Evolutionary conservation across 1,139 yeast genomes (phyloP).

Genomic region (Yamadazyma conglobata): DNA sequence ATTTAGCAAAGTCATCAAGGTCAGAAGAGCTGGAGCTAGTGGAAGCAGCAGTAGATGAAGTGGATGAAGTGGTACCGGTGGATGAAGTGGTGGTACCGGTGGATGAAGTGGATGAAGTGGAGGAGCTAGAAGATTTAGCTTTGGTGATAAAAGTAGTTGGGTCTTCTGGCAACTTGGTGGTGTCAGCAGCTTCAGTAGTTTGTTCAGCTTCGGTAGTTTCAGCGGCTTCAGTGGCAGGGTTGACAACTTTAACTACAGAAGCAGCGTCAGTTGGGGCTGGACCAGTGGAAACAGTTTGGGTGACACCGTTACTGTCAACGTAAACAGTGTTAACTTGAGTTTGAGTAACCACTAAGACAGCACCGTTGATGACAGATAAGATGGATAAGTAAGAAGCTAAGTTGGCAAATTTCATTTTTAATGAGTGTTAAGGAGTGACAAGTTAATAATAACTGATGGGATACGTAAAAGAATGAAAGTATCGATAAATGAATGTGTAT

Average conservation of each 20-base stretch:
- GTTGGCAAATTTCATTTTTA: constrained; percentile 17
- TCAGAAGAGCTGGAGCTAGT: constrained; percentile 14
- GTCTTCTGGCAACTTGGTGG: constrained; percentile 1
- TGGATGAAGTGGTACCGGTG: constrained; percentile 6
- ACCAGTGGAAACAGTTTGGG: constrained; percentile 4
- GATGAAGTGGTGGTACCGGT: constrained; percentile 11
- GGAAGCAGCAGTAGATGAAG: constrained; percentile 7
- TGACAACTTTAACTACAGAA: constrained; percentile 5
- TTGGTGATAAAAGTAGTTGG: constrained; percentile 4
- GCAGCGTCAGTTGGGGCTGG: constrained; percentile 3
- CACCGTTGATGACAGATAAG: constrained; percentile 15
- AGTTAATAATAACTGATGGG: constrained; percentile 3
- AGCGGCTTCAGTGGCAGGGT: background rate
- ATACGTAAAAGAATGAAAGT: constrained; percentile 1
- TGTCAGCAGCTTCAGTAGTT: constrained; percentile 6
- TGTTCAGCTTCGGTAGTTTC: constrained; percentile 3
- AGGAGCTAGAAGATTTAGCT: background rate
- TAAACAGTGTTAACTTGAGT: constrained; percentile 17
- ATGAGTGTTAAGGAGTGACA: constrained; percentile 2
- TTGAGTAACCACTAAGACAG: constrained; percentile 19
- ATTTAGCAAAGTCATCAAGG: constrained; percentile 30
- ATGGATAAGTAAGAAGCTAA: constrained; percentile 16
- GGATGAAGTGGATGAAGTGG: constrained; percentile 13
- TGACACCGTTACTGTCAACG: constrained; percentile 10
- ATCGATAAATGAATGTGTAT: background rate